Base-by-base conservation (phyloP, 768 basidiomycete species). In the Boletus barrowsii region DNA sequence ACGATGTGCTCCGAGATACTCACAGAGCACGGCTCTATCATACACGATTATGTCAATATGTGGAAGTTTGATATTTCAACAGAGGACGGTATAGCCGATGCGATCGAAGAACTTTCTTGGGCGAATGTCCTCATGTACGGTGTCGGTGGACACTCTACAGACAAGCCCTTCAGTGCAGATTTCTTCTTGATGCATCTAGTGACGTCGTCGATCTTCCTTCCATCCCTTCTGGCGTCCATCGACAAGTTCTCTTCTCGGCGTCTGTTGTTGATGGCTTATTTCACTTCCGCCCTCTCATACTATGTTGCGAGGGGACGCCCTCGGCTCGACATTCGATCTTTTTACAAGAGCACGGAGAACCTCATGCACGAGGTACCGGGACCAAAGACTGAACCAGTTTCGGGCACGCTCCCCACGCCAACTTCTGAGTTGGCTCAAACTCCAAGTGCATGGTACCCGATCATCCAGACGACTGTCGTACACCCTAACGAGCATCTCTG, bases 181-280 rank as follows among this genome's bases (percentile, higher is more conserved):
- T 88, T 89, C 72, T 80, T 82, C 72, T 57, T 87, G 18, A 82
- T 86, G 78, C 88, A 89, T 61, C 71, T 88, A 5, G 78, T 88
- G 37, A 90, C 87, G 0, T 86, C 86, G 5, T 75, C 81, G 4
- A 62, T 86, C 20, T 86, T 88, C 73, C 62, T 87, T 26, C 74
- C 82, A 0, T 79, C 84, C 1, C 53, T 83, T 41, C 59, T 77
- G 33, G 73, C 73, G 0, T 60, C 60, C 33, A 67, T 82, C 47
- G 58, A 49, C 59, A 63, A 57, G 48, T 60, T 49, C 18, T 62
- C 58, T 7, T 65, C 64, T 65, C 55, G 64, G 24, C 60, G 62
- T 13, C 50, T 67, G n/a, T 46, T 73, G 1, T 49, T 73, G n/a
- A 62, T 61, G 47, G 57, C 65, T 1, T 68, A 70, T 54, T 68